Evolutionary conservation across 208 protist species (phyloP).

Genomic region (Leptomonas pyrrhocoris): DNA sequence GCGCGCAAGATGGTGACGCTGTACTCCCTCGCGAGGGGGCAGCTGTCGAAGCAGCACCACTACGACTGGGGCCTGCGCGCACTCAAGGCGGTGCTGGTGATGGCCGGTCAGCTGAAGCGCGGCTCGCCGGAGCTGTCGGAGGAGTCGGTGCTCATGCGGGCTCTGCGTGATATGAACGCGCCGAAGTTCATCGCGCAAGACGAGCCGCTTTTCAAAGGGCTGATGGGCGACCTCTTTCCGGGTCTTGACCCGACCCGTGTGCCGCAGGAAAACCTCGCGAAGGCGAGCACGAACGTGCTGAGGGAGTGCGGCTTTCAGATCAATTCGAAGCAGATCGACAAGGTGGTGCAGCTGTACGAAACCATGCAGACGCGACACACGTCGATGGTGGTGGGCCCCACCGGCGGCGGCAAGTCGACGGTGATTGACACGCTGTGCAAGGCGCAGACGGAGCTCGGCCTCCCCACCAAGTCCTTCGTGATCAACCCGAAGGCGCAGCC

Average conservation of each 20-base stretch:
- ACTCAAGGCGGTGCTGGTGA: slow-evolving; percentile 98
- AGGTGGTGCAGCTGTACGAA: slow-evolving; percentile 99
- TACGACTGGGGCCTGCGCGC: slow-evolving; percentile 99
- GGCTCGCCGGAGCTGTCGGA: slow-evolving; percentile 93
- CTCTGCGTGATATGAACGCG: slow-evolving; percentile 99
- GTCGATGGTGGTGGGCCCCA: slow-evolving; percentile 98
- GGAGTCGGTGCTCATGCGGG: slow-evolving; percentile 98
- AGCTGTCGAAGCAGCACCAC: slow-evolving; percentile 99
- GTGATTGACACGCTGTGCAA: slow-evolving; percentile 95
- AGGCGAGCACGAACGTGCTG: slow-evolving; percentile 91
- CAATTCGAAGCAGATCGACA: slow-evolving; percentile 95
- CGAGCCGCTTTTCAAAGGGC: slow-evolving; percentile 98
- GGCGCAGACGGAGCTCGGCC: slow-evolving; percentile 93
- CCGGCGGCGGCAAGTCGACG: slow-evolving; percentile 98
- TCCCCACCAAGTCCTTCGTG: slow-evolving; percentile 93
- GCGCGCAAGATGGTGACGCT: slow-evolving; percentile 99
- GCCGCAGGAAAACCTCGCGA: slow-evolving; percentile 94
- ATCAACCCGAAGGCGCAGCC: slow-evolving; percentile 99
- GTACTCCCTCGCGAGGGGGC: slow-evolving; percentile 96
- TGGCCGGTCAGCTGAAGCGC: slow-evolving; percentile 98
- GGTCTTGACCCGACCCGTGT: slow-evolving; percentile 95
- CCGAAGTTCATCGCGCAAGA: slow-evolving; percentile 99
- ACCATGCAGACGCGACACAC: slow-evolving; percentile 99
- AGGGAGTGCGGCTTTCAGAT: slow-evolving; percentile 79
- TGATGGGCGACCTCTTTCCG: slow-evolving; percentile 98